Base-by-base conservation (phyloP, 2,329 filamentous ascomycete species). In the Colletotrichum sp. region DNA sequence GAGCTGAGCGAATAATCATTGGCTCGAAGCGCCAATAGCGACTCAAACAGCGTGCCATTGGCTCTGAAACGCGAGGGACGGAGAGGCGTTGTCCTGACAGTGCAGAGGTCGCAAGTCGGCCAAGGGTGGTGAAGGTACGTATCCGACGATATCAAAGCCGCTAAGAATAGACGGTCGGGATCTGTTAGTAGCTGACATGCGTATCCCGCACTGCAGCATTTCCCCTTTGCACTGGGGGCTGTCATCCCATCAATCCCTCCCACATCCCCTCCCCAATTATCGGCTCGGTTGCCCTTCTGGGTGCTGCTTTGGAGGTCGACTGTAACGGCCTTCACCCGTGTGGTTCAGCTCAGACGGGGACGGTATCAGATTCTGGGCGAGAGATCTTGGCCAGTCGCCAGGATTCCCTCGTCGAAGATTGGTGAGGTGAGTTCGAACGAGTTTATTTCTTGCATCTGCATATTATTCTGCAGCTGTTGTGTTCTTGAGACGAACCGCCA, bases 311-410 rank as follows among this genome's bases (percentile, higher is more conserved):
- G 62, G 62, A 44, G 28, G 60, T 66, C 28, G 52, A 75, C 34
- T 66, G 59, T 21, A 75, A 75, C 60, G 49, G 72, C 26, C n/a
- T 30, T 52, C 44, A 24, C 34, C 36, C 52, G 52, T 28, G 62
- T 71, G 72, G 60, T 49, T 62, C 72, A 57, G 69, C 72, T 63
- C 72, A 75, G 69, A 75, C 72, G 63, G 52, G 72, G 36, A 63
- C 69, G 36, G 72, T 72, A 63, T 72, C 72, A 64, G 69, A 63
- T 57, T 44, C 12, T 28, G 6, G 26, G 34, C 18, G 63, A 13
- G 24, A 36, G 10, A 71, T 59, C 60, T 75, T 71, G 72, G 72
- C 44, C 26, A 26, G n/a, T 32, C 24, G 69, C 62, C 39, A n/a
- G 72, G 72, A 63, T 72, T 32, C 72, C 72, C 57, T 72, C 72